Base-by-base conservation (phyloP, 768 basidiomycete species). In the Mycena rosella region DNA sequence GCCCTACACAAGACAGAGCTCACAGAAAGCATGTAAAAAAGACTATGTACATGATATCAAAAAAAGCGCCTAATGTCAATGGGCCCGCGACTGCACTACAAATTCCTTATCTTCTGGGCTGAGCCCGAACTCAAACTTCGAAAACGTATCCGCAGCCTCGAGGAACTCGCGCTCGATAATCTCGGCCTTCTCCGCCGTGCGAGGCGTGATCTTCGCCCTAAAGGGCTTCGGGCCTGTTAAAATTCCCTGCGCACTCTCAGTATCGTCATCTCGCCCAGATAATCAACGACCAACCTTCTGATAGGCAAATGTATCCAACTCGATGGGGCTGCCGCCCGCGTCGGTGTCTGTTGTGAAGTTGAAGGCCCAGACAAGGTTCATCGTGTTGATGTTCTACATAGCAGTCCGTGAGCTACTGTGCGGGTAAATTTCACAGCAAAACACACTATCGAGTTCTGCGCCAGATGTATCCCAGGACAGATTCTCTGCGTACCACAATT, bases 311-410 rank as follows among this genome's bases (percentile, higher is more conserved):
- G 65, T 45, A 57, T 74, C 72, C 24, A 65, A 40, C 15, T 54
- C 36, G 29, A 76, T 64, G 15, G 67, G 30, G 3, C 58, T 48
- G 15, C 65, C 65, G 17, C 20, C 20, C 7, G 47, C 47, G 36
- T 67, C 63, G n/a, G 63, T 52, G 15, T 26, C 60, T 0, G 53
- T 38, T 18, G 24, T 66, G 63, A 78, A 79, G 27, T 75, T 60
- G 69, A 79, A 79, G 3, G 74, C 75, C 78, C 78, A 79, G 5
- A 79, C 26, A 5, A 79, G 68, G 56, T 72, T 74, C 73, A 75
- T 75, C 14, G 63, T 62, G 52, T 74, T 75, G 24, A 79, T 56
- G 24, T 63, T 67, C 66, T 67, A 27, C 9, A 45, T 27, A 13
- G 15, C 29, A 9, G 11, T 34, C 9, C 5, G 49, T 53, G 20